Evolutionary conservation across 202 grass and related monocot species (phyloP), one percentile per base, ranked within the genome.

Genomic region (Panicum hallii): DNA sequence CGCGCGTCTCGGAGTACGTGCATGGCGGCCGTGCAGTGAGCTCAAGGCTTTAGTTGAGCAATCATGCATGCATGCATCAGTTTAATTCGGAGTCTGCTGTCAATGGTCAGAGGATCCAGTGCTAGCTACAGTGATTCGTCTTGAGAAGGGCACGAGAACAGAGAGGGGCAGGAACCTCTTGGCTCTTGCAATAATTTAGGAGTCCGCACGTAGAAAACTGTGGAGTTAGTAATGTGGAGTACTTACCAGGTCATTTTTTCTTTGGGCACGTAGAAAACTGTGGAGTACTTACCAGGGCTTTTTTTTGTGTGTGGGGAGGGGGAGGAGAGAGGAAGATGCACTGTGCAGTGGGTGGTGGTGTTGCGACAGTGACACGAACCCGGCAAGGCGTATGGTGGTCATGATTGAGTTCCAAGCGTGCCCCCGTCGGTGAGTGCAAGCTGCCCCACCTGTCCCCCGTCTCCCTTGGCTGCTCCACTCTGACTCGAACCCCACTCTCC

Each of bases 391-490:
- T 78, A 42, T 41, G 28, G 4, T 63, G 44, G 4, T 50, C 54
- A 64, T 64, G 80, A 83, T 74, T 81, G 36, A 49, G 78, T 81
- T 67, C 19, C 43, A 53, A 67, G 77, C 30, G n/a, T 81, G 78
- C 64, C 65, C 78, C 79, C 79, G 28, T 23, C 46, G 56, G 45
- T 67, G 11, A 49, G 46, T 10, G 28, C 77, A 66, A 15, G 60
- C 28, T 79, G 44, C 30, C 77, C 61, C 45, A 36, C 61, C 28
- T 72, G 69, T 3, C 46, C 45, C 68, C 23, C 45, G n/a, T 28
- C 11, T 14, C 26, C 7, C 22, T 52, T 73, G 46, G 36, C 46
- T 19, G 4, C 67, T 1, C 67, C 16, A 12, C 26, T 30, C 58
- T 6, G 26, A 30, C 23, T 11, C 57, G 23, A 36, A 6, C 52